Conservation (phyloP, 2,329 filamentous ascomycete species). For the Fragosphaeria purpurea region DNA sequence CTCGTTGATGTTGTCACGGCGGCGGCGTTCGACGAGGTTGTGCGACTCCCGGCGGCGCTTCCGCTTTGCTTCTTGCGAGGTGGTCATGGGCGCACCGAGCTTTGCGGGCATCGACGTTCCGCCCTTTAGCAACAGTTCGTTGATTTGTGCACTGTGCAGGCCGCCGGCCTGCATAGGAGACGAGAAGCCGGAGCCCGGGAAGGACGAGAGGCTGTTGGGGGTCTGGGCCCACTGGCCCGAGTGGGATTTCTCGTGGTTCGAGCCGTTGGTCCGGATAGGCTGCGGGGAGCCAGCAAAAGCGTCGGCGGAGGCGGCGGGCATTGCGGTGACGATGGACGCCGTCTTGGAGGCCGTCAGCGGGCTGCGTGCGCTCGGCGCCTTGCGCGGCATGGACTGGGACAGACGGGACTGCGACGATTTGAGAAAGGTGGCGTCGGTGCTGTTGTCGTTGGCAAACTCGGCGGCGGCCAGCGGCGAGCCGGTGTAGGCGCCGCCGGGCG, state of each 20-base stretch:
- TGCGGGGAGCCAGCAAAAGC: conserved; percentile 58
- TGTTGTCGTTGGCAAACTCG: conserved; percentile 34
- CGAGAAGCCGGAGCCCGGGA: conserved; percentile 78
- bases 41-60: conserved; percentile 87
- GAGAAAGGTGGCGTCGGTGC: conserved; percentile 44
- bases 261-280: conserved; percentile 60
- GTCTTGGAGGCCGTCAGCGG: conserved; percentile 75
- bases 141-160: conserved; percentile 66
- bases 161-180: conserved; percentile 60
- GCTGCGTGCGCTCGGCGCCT: conserved; percentile 63
- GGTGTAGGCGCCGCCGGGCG: conserved; percentile 37
- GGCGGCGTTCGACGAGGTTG: conserved; percentile 88
- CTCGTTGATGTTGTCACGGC: conserved; percentile 97
- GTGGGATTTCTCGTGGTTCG: conserved; percentile 67
- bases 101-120: conserved; percentile 85
- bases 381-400: conserved; percentile 56
- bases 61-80: conserved; percentile 88
- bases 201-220: conserved; percentile 73
- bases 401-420: conserved; percentile 45
- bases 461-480: conserved; percentile 39
- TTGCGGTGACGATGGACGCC: conserved; percentile 55
- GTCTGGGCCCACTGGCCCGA: conserved; percentile 89
- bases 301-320: conserved; percentile 59
- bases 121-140: conserved; percentile 79
- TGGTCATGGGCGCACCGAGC: conserved; percentile 46